Evolutionary conservation across 2,329 filamentous ascomycete species (phyloP).

Genomic region (Lasiodiplodia sp.): DNA sequence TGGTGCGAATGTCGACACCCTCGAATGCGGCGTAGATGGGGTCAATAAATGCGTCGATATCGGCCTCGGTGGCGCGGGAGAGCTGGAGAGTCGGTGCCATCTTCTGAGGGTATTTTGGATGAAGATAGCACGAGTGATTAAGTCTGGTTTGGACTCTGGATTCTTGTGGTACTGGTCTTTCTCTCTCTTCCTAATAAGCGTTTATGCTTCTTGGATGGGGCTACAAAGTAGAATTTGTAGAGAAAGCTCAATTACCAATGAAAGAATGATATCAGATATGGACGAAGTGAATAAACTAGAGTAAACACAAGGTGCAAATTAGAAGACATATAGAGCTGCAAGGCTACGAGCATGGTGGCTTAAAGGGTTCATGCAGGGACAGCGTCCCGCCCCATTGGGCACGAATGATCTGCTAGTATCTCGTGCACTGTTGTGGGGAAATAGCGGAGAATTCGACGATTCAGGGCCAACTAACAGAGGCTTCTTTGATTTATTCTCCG

Average conservation of each 20-base stretch:
- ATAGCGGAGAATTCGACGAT: background rate
- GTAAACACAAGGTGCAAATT: background rate
- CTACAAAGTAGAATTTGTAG: background rate
- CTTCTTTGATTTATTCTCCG: background rate
- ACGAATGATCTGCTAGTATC: background rate
- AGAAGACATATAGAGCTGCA: background rate
- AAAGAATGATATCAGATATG: background rate
- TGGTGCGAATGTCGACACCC: constrained; percentile 18
- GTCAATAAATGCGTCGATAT: constrained; percentile 10
- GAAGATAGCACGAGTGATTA: background rate
- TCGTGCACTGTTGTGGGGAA: background rate
- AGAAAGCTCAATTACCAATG: background rate
- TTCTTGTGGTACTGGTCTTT: background rate
- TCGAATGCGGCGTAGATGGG: constrained; percentile 14
- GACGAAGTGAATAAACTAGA: background rate
- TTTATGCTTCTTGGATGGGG: background rate
- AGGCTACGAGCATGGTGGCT: background rate
- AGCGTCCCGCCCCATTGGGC: background rate
- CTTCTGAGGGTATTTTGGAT: background rate
- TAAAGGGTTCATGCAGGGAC: background rate
- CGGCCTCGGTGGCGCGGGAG: constrained; percentile 19
- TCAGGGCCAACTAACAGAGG: background rate
- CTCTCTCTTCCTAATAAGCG: background rate
- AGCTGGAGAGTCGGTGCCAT: background rate
- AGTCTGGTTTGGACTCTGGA: background rate